Percentiles rank a stretch among this genome's conserved stretches.
These are phyloP conservation scores for Ustilago vetiveriae DNA, from an alignment of 1,284 basidiomycete genomes.

Conservation along the genomic window DNA sequence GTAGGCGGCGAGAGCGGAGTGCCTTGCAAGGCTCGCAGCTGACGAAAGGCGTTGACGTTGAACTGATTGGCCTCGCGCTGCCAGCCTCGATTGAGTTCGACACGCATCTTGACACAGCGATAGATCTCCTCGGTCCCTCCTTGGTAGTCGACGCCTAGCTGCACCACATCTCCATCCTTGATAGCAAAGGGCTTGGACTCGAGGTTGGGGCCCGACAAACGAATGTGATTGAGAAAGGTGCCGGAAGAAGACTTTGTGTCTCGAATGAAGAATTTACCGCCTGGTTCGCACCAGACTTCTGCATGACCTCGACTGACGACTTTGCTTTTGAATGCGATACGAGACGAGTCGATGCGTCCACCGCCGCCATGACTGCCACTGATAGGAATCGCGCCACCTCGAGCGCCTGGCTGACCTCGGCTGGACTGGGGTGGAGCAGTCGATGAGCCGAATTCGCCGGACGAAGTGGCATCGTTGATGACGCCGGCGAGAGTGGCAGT, in stretches of 20 bases:
- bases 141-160: conserved; percentile 97
- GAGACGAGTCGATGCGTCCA: conserved; percentile 54
- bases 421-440: conserved; percentile 4
- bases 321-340: conserved; percentile 90
- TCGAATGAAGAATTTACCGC: conserved; percentile 81
- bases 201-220: conserved; percentile 82
- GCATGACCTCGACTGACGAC: conserved; percentile 94
- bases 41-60: conserved; percentile 85
- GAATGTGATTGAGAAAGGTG: conserved; percentile 94
- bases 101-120: conserved; percentile 94
- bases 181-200: conserved; percentile 79
- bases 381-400: conserved; percentile 45
- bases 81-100: conserved; percentile 85
- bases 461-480: conserved; percentile 6
- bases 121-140: conserved; percentile 97
- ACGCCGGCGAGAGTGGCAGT: conserved; percentile 7
- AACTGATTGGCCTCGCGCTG: conserved; percentile 87
- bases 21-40: conserved; percentile 78
- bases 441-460: conserved; percentile 21
- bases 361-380: conserved; percentile 71
- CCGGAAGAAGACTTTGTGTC: conserved; percentile 91
- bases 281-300: conserved; percentile 83
- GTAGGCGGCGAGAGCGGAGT: conserved; percentile 27
- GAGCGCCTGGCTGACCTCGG: conserved; percentile 42
- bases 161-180: conserved; percentile 92